These are phyloP conservation scores for Roridomyces roridus DNA, from an alignment of 768 basidiomycete species.

Conservation along the genomic window DNA sequence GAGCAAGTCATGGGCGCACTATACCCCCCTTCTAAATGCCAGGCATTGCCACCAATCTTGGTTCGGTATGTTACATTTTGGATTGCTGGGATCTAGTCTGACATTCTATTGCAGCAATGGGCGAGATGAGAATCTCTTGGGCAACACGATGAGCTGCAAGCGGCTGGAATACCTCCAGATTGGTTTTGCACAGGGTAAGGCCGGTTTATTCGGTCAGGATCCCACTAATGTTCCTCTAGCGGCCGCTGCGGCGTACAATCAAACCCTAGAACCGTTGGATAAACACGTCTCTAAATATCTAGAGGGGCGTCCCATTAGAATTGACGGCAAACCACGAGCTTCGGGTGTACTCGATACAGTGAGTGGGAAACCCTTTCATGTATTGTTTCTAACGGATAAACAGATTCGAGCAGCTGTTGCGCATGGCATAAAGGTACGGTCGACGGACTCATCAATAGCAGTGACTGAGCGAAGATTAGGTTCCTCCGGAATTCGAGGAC, in stretches of 20 bases:
- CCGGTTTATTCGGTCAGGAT: background rate
- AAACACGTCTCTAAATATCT: constrained; percentile 71
- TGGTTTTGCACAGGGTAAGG: constrained; percentile 70
- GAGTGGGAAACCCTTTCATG: background rate
- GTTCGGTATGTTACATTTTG: constrained; percentile 67
- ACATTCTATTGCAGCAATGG: constrained; percentile 10
- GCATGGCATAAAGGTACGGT: constrained; percentile 58
- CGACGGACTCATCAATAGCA: background rate
- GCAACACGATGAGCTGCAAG: constrained; percentile 70
- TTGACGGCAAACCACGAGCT: constrained; percentile 78
- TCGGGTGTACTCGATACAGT: constrained; percentile 81
- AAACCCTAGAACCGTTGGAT: constrained; percentile 65
- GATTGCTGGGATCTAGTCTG: background rate
- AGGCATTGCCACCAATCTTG: constrained; percentile 52
- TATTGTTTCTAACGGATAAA: background rate
- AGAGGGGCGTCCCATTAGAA: constrained; percentile 68
- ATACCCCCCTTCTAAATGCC: constrained; percentile 63
- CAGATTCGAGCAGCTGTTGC: constrained; percentile 73
- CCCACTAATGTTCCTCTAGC: constrained; percentile 42
- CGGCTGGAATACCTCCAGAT: constrained; percentile 66
- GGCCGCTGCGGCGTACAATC: constrained; percentile 70
- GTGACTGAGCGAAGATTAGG: constrained; percentile 19
- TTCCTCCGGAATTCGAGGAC: constrained; percentile 78
- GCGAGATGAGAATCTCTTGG: constrained; percentile 26
- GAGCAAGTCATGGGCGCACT: constrained; percentile 78